Evolutionary conservation across 192 early-diverging fungal species (phyloP), one percentile per base, ranked within the genome.

Genomic region (Coemansia sp.): DNA sequence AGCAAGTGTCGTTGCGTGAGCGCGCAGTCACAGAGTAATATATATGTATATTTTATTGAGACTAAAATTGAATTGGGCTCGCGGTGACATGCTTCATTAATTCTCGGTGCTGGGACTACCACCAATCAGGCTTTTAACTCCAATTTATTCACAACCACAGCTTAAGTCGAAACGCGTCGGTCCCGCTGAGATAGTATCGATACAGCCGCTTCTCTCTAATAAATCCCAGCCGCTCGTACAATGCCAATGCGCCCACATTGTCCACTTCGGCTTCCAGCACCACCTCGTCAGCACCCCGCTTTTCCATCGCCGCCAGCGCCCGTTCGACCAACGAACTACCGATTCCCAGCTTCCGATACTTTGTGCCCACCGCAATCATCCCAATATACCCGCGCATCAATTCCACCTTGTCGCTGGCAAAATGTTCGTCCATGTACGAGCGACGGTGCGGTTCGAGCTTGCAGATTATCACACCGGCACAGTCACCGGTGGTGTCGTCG

Each of bases 151-250:
- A 70, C 11, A 74, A 47, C 60, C 73, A 88, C 15, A 91, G 63
- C 58, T 91, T 91, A 11, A 91, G 65, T 35, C 91, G 67, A 55
- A 81, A 99, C 0, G 96, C 96, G 61, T 96, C 96, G 2, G 86
- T 82, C 0, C 94, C 96, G 53, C 91, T 92, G 48, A 99, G 64
- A 62, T 99, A 99, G 58, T 99, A 99, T 20, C 91, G 78, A 57
- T 81, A 81, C 34, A 99, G 61, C 26, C 93, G 60, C 70, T 99
- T 99, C 38, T 99, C 94, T 34, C 87, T 80, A 27, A 97, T 80
- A 58, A 99, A 99, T 5, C 96, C 96, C 22, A 99, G 68, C 4
- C 82, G 79, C 70, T 93, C 85, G 52, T 99, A 99, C 44, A 99
- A 62, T 1, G 83, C 80, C 31, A 96, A 70, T 1, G 96, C 94